A percentile compares a stretch with the other conserved stretches of the same genome.
These are phyloP conservation scores for Forsythia suspensa DNA, from an alignment of 257 asterid species.

Conservation along the genomic window DNA sequence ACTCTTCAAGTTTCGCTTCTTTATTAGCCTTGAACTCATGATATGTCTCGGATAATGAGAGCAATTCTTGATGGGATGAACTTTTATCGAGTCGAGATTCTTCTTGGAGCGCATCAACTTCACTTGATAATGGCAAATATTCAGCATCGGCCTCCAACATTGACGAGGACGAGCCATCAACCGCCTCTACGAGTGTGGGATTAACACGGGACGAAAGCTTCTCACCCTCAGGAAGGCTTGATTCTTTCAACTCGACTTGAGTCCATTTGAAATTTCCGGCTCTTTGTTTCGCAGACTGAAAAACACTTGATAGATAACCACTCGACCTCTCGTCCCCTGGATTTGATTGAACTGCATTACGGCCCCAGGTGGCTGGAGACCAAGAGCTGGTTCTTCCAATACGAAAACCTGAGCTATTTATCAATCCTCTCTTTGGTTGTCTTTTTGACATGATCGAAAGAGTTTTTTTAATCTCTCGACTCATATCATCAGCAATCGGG, in stretches of 20 bases:
- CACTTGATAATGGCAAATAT: constrained; percentile 48
- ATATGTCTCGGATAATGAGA: constrained; percentile 46
- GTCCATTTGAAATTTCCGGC: constrained; percentile 60
- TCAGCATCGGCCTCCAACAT: constrained; percentile 31
- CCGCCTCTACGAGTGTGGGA: constrained; percentile 29
- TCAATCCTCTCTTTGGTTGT: constrained; percentile 65
- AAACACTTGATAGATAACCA: constrained; percentile 67
- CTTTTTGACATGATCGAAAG: constrained; percentile 61
- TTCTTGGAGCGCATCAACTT: constrained; percentile 46
- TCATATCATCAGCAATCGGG: constrained; percentile 77
- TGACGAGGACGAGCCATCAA: constrained; percentile 27
- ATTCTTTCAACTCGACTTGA: constrained; percentile 37
- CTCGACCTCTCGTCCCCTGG: constrained; percentile 40
- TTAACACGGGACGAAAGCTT: constrained; percentile 13
- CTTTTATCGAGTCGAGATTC: constrained; percentile 43
- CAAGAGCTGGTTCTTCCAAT: constrained; percentile 63
- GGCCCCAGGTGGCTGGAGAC: constrained; percentile 76
- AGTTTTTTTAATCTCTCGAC: constrained; percentile 61
- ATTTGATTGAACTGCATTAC: constrained; percentile 29
- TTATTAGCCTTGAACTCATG: constrained; percentile 77
- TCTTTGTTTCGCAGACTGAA: constrained; percentile 64
- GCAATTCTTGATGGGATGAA: constrained; percentile 39
- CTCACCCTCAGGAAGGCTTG: constrained; percentile 32
- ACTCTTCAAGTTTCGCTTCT: constrained; percentile 79
- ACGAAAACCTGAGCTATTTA: constrained; percentile 47